Base-by-base conservation (phyloP, 2,329 filamentous ascomycete species). In the Simplicillium aogashimaense region DNA sequence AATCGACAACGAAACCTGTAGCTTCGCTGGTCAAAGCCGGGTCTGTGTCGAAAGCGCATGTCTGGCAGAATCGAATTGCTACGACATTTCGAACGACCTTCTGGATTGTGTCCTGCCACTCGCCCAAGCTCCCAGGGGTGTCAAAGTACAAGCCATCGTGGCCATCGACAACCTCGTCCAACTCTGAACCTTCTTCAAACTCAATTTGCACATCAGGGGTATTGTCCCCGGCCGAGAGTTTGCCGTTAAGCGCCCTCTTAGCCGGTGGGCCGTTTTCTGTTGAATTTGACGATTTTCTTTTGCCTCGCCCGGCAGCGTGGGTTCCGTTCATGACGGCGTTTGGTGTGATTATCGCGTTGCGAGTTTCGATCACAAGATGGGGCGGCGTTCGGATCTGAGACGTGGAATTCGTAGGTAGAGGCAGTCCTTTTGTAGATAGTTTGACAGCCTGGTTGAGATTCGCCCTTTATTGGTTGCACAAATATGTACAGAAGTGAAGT, bases 1-100 rank as follows among this genome's bases (percentile, higher is more conserved):
- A 86, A 65, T 98, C 92, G 17, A 98, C 92, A 13, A 98, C 89
- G 57, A 98, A 98, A 7, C 92, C 92, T 1, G 92, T 98, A 3
- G 92, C 92, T 66, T 98, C 92, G 54, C 88, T 95, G 14, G 87
- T 87, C 60, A 94, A 74, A 7, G 92, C 92, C 20, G 86, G 70
- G 53, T 98, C 92, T n/a, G 92, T 97, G 60, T 98, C 92, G 60
- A 98, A 98, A 17, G 90, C 89, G 60, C 86, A 94, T 0, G 92
- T 95, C 70, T 95, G 88, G 60, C 90, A 97, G 67, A 98, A 98
- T 50, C 94, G 85, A 54, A 98, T 97, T n/a, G 90, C 95, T 37
- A 98, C 92, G 14, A 97, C 92, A 51, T 89, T 95, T 58, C 83
- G 81, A 40, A 98, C 89, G 3, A 98, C 92, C 45, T 80, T 83